Evolutionary conservation across 768 basidiomycete species (phyloP), one percentile per base, ranked within the genome.

Genomic region (Calocybe cyanea): DNA sequence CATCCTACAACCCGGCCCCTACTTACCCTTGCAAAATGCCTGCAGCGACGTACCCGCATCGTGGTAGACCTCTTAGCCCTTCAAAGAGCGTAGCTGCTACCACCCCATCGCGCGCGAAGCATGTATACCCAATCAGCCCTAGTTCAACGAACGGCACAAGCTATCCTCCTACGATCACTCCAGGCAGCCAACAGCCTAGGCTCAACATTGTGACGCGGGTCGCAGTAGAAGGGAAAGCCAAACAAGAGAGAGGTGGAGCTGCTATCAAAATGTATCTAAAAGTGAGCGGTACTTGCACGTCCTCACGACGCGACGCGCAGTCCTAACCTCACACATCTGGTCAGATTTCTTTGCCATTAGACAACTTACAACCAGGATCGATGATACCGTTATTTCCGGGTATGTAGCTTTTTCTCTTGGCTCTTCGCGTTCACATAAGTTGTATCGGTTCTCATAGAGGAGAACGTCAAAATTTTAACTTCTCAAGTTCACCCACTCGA

Each of bases 401-500:
- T 83, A 46, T 46, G 72, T 64, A 20, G 20, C 21, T 37, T 36
- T 40, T 36, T 11, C 18, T 33, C 10, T 14, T 24, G 37, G 15
- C 32, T 25, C 6, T 28, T 36, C n/a, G n/a, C n/a, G n/a, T n/a
- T n/a, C n/a, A n/a, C n/a, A n/a, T n/a, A n/a, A n/a, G n/a, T n/a
- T n/a, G n/a, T n/a, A n/a, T n/a, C 31, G 31, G 21, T 19, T 11
- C 35, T 35, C 24, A 31, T 5, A 88, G 88, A 91, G 81, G 87
- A 86, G 51, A 88, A 85, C 57, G 66, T 90, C 49, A 88, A 86
- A 62, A 75, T 91, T 38, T 59, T 87, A 34, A 73, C 77, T 7
- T 84, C 84, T 7, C 77, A 86, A 59, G 78, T 88, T 3, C 88
- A 91, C 54, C 88, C 89, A 7, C 67, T 90, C 25, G 85, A 90